A percentile compares a stretch with the other conserved stretches of the same genome.
phyloP scores from a whole-genome alignment of 805 yeast genomes.

The Saccharomycopsis olivae region DNA sequence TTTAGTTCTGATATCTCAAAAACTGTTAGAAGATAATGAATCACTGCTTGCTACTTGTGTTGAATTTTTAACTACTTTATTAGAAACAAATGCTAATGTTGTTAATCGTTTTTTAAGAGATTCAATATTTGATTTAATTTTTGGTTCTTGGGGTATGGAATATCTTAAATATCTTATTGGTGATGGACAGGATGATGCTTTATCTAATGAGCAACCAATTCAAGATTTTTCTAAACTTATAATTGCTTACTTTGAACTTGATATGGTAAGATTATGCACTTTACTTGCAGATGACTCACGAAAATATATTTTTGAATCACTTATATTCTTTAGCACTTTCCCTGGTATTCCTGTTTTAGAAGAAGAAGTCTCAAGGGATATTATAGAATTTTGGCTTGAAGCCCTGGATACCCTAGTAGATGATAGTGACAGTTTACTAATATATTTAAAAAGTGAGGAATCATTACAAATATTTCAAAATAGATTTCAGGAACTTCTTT shows the following conservation, averaged over 20 bases:
- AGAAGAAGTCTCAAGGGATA: slow-evolving; percentile 43
- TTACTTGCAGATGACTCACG: slow-evolving; percentile 28
- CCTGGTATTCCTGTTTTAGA: slow-evolving; percentile 49
- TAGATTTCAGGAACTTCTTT: slow-evolving; percentile 26
- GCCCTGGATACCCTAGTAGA: slow-evolving; percentile 45
- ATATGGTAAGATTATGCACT: slow-evolving; percentile 30
- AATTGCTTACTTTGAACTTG: slow-evolving; percentile 36
- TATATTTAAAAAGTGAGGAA: slow-evolving; percentile 26
- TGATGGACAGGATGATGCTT: slow-evolving; percentile 21
- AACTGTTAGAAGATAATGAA: slow-evolving; percentile 8
- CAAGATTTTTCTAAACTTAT: slow-evolving; percentile 35
- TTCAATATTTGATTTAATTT: slow-evolving; percentile 27
- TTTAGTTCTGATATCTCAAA: no score
- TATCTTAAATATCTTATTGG: slow-evolving; percentile 29
- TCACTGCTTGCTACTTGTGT: neutral
- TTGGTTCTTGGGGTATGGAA: slow-evolving; percentile 34
- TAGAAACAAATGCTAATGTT: slow-evolving; percentile 18
- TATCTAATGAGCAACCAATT: slow-evolving; percentile 24
- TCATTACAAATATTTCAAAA: slow-evolving; percentile 22
- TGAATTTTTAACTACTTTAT: slow-evolving; percentile 14
- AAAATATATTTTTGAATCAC: slow-evolving; percentile 34
- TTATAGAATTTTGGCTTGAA: slow-evolving; percentile 62
- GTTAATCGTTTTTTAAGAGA: slow-evolving; percentile 23
- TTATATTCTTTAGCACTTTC: slow-evolving; percentile 43
- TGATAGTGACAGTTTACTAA: slow-evolving; percentile 31